Evolutionary conservation across 148 eudicot species (phyloP).

Genomic region (Camellia sinensis): DNA sequence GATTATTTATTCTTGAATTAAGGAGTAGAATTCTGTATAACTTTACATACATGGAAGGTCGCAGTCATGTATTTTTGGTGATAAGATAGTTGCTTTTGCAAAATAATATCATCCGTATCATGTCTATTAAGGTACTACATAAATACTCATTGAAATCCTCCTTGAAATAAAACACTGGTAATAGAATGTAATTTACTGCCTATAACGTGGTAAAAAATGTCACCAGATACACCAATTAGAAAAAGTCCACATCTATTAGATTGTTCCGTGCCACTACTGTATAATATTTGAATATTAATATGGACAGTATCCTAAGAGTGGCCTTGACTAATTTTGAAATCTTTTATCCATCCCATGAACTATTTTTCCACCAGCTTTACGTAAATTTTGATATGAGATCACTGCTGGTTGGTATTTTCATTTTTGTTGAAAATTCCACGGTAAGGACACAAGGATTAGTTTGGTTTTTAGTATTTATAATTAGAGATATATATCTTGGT

Average conservation of each 20-base stretch:
- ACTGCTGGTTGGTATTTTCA: not conserved
- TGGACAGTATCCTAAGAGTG: not conserved
- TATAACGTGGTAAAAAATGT: not conserved
- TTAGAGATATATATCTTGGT: not conserved
- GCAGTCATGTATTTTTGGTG: not conserved
- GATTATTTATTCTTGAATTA: not conserved
- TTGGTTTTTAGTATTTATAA: not conserved
- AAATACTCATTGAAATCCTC: not conserved
- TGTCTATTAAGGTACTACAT: not conserved
- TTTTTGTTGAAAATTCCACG: not conserved
- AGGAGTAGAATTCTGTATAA: not conserved
- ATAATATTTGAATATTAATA: not conserved
- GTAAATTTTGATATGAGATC: not conserved
- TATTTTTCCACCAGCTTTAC: not conserved
- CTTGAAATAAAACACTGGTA: not conserved
- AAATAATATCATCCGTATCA: not conserved
- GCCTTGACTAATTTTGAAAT: not conserved
- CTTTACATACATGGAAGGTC: not conserved
- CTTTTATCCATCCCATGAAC: not conserved
- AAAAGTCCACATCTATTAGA: not conserved
- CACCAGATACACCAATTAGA: not conserved
- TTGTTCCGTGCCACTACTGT: not conserved
- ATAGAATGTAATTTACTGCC: not conserved
- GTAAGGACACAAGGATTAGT: too few species aligned
- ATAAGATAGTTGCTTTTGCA: not conserved